These are phyloP conservation scores for Coffea humblotiana DNA, from an alignment of 305 asterid genomes.

Conservation along the genomic window DNA sequence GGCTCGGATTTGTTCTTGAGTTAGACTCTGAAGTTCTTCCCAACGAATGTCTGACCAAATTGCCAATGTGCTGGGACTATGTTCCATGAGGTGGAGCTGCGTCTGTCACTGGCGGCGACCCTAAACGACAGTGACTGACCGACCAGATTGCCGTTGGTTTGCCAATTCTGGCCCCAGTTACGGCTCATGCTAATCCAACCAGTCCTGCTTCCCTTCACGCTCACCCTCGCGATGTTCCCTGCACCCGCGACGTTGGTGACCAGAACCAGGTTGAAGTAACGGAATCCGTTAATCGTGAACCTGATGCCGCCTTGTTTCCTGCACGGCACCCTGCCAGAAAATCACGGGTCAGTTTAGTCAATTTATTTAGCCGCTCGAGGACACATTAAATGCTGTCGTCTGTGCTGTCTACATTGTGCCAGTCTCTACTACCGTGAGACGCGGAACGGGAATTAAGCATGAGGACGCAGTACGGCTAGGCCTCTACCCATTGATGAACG, in stretches of 20 bases:
- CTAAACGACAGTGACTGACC: conserved; percentile 81
- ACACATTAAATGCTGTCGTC: background rate
- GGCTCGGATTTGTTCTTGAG: background rate
- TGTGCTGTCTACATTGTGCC: background rate
- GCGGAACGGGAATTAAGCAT: conserved; percentile 6
- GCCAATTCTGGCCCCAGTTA: conserved; percentile 96
- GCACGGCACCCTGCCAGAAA: conserved; percentile 65
- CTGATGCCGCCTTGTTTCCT: conserved; percentile 74
- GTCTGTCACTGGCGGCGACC: conserved; percentile 64
- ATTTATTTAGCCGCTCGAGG: background rate
- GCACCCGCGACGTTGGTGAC: conserved; percentile 64
- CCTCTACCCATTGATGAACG: conserved; percentile 11
- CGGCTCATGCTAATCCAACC: conserved; percentile 73
- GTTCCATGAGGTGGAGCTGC: conserved; percentile 77
- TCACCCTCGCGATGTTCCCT: conserved; percentile 50
- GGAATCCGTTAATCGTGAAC: conserved; percentile 70
- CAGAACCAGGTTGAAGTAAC: conserved; percentile 56
- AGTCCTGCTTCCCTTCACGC: conserved; percentile 50
- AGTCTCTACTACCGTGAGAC: background rate
- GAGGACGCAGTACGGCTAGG: conserved; percentile 18
- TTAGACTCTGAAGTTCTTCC: conserved; percentile 77
- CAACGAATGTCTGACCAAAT: conserved; percentile 76
- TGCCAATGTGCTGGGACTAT: conserved; percentile 69
- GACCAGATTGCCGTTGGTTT: conserved; percentile 43
- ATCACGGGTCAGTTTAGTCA: conserved; percentile 1